Evolutionary conservation across 768 basidiomycete genomes (phyloP).

Genomic region (Russula brevipes): DNA sequence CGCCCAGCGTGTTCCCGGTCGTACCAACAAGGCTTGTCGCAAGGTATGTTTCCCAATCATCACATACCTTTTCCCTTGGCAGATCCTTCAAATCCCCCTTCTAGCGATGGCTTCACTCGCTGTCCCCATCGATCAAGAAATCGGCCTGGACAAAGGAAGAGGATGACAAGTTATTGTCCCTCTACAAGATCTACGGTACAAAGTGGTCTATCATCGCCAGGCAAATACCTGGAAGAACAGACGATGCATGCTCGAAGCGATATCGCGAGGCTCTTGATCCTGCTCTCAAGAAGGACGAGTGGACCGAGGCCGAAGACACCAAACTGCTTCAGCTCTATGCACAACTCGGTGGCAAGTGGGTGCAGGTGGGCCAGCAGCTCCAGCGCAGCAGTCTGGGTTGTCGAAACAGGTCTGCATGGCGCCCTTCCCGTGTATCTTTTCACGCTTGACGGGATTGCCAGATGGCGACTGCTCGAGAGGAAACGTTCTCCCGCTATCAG

Average conservation of each 20-base stretch:
- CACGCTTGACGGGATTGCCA: slow-evolving; percentile 30
- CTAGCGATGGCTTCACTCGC: slow-evolving; percentile 83
- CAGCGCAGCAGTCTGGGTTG: slow-evolving; percentile 72
- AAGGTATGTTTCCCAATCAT: slow-evolving; percentile 46
- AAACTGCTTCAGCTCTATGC: slow-evolving; percentile 48
- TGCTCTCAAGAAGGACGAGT: slow-evolving; percentile 68
- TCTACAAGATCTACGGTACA: slow-evolving; percentile 52
- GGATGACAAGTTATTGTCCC: slow-evolving; percentile 56
- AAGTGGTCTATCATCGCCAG: slow-evolving; percentile 82
- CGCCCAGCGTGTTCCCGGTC: slow-evolving; percentile 59
- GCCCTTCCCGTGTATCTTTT: slow-evolving; percentile 17
- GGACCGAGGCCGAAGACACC: slow-evolving; percentile 70
- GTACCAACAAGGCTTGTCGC: slow-evolving; percentile 83
- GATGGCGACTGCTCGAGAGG: slow-evolving; percentile 68
- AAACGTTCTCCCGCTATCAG: slow-evolving; percentile 33
- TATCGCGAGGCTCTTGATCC: slow-evolving; percentile 85
- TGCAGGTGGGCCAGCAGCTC: slow-evolving; percentile 66
- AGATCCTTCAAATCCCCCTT: neutral
- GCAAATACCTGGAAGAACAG: slow-evolving; percentile 72
- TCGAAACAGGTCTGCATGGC: slow-evolving; percentile 62
- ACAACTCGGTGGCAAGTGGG: slow-evolving; percentile 65
- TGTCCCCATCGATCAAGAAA: slow-evolving; percentile 76
- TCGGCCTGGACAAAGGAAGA: slow-evolving; percentile 71
- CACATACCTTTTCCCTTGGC: neutral
- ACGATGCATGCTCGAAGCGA: slow-evolving; percentile 87